Percentiles rank a stretch among this genome's conserved stretches.
Conservation (phyloP, 805 yeast genomes). For the Ogataea parapolymorpha region DNA sequence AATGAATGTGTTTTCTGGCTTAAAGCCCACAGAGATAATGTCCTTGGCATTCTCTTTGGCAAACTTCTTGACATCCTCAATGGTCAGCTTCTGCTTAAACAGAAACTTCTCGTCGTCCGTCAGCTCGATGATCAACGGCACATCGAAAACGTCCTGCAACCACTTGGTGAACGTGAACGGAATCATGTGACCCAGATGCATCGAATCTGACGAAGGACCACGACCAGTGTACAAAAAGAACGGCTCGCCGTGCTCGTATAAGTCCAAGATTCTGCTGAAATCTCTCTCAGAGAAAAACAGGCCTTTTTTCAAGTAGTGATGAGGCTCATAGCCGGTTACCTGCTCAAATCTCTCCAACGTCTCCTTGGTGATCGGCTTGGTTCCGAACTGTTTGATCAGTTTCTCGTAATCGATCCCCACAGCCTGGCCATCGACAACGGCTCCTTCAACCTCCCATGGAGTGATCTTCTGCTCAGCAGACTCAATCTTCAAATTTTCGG, state of each 20-base stretch:
- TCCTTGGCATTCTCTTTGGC: constrained; percentile 86
- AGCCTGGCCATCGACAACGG: constrained; percentile 91
- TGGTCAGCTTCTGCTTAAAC: constrained; percentile 85
- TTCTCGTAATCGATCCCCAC: constrained; percentile 91
- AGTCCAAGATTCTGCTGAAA: constrained; percentile 69
- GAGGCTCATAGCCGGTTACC: constrained; percentile 90
- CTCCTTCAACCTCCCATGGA: constrained; percentile 99
- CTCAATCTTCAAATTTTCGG: constrained; percentile 6
- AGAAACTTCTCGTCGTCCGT: constrained; percentile 97
- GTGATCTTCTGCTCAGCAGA: constrained; percentile 60
- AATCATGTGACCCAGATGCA: constrained; percentile 96
- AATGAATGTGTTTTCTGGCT: constrained; percentile 91
- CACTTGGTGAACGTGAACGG: constrained; percentile 96
- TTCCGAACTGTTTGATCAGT: constrained; percentile 83
- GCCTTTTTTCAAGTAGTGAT: constrained; percentile 85
- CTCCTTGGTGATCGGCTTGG: constrained; percentile 65
- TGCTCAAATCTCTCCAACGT: constrained; percentile 69
- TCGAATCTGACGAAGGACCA: constrained; percentile 91
- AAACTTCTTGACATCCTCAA: constrained; percentile 80
- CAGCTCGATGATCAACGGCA: constrained; percentile 86
- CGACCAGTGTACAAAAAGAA: constrained; percentile 96
- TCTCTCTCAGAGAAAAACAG: constrained; percentile 91
- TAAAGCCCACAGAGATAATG: constrained; percentile 90
- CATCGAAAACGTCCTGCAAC: constrained; percentile 97
- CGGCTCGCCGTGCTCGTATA: constrained; percentile 92